These are phyloP conservation scores for Mallotus japonicus DNA, from an alignment of 441 rosid genomes.

Conservation along the genomic window DNA sequence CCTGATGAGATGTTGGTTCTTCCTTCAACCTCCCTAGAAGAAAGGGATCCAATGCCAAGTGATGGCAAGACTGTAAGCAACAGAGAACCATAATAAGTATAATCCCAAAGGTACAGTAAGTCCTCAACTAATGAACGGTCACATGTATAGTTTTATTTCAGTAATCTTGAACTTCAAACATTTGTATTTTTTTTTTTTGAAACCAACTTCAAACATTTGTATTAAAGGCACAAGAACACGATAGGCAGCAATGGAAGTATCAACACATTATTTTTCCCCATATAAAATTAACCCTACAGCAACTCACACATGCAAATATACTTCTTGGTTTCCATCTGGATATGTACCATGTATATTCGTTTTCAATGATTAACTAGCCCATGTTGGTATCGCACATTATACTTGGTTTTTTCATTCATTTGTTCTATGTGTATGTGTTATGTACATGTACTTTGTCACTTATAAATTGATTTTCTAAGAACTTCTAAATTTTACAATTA, in stretches of 20 bases:
- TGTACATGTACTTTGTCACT: not conserved
- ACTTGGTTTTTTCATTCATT: not conserved
- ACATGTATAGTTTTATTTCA: not conserved
- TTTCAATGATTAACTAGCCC: not conserved
- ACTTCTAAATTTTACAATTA: not conserved
- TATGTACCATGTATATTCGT: not conserved
- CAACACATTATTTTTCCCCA: not conserved
- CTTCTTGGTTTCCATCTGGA: not conserved
- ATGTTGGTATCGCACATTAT: not conserved
- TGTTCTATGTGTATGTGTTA: not conserved
- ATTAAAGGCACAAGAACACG: not conserved
- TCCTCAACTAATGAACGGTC: not conserved
- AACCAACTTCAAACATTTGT: not conserved
- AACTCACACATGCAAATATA: not conserved
- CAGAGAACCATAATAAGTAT: slow-evolving; percentile 12
- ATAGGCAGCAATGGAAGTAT: too few relatives aligned
- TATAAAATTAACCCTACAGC: not conserved
- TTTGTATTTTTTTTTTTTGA: too few relatives aligned
- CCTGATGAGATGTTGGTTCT: slow-evolving; percentile 64
- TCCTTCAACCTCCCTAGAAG: slow-evolving; percentile 85
- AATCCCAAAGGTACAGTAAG: not conserved
- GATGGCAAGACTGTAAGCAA: slow-evolving; percentile 66
- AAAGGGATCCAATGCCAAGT: slow-evolving; percentile 78
- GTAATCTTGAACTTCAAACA: not conserved
- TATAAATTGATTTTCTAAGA: not conserved